phyloP scores from a whole-genome alignment of 306 rosid genomes.

The Sicyos baderoa region DNA sequence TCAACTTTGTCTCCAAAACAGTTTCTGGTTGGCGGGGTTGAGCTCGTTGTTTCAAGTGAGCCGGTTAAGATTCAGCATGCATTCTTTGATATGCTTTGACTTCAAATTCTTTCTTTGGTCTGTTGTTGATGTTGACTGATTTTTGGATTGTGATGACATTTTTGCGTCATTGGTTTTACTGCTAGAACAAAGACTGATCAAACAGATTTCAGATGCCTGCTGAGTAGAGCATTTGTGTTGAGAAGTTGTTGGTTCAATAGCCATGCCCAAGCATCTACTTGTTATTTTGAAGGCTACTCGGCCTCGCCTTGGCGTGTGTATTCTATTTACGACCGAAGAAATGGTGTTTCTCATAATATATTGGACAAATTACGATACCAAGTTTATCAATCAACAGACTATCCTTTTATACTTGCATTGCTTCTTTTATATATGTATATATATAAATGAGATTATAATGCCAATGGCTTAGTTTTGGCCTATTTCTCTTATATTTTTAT shows the following conservation, averaged over 20 bases:
- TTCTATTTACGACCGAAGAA: neutral
- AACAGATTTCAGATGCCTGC: neutral
- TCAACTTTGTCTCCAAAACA: conserved; percentile 67
- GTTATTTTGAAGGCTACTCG: neutral
- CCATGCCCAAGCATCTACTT: neutral
- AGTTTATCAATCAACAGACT: neutral
- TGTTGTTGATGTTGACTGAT: neutral
- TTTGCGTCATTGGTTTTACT: neutral
- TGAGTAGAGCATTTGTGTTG: neutral
- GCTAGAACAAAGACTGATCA: neutral
- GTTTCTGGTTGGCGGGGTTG: conserved; percentile 80
- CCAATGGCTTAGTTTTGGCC: no score
- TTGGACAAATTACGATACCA: neutral
- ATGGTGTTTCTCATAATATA: neutral
- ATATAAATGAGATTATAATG: no score
- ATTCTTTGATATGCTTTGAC: neutral
- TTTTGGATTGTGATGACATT: neutral
- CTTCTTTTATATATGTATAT: no score
- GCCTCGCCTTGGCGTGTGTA: neutral
- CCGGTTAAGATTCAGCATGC: neutral
- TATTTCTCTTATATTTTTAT: no score
- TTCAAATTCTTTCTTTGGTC: neutral
- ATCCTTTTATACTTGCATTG: no score
- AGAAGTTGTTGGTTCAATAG: neutral
- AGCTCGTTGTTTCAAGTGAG: conserved; percentile 13